Evolutionary conservation across 495 filamentous ascomycete genomes (phyloP), one percentile per base, ranked within the genome.

Genomic region (Neurospora tetraspora): DNA sequence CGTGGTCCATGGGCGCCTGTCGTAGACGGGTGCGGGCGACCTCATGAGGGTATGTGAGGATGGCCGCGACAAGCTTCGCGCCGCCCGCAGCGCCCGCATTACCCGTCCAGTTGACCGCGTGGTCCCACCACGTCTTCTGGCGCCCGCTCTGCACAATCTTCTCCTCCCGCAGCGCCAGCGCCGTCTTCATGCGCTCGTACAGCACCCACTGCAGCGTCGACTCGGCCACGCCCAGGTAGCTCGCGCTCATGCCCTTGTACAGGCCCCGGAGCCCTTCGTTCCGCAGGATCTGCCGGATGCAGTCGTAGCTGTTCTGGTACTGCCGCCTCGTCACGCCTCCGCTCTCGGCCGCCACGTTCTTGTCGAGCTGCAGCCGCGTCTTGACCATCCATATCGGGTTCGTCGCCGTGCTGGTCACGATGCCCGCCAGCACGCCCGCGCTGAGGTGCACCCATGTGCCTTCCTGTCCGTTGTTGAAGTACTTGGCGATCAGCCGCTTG

Each of bases 311-410:
- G 80, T 94, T 95, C 78, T 89, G 90, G 82, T 97, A 97, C 74
- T 87, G 88, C 8, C 93, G 86, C 31, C 82, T 81, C 10, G 81
- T 78, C 5, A 78, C 77, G 42, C 81, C 82, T 14, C 87, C 87
- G 10, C 76, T 86, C 78, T 80, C 86, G 79, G 74, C 84, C 10
- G 86, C 84, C 68, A 82, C 79, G 71, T 89, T 89, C 80, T 91
- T 92, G 78, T 97, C 94, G 10, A 97, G 89, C 83, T 97, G 94
- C 72, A 97, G 76, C 53, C 94, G 87, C 34, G 94, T 97, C 84
- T 97, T 97, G 71, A 97, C 88, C 68, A 97, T 85, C 94, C 94
- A 97, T 73, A 97, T 96, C 3, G 94, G 94, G 81, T 96, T 97
- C 20, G 94, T 97, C 20, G 90, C 93, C 4, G 93, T 96, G 23